Evolutionary conservation across 352 stramenopile genomes (phyloP).

Genomic region (Phytophthora hybrid): DNA sequence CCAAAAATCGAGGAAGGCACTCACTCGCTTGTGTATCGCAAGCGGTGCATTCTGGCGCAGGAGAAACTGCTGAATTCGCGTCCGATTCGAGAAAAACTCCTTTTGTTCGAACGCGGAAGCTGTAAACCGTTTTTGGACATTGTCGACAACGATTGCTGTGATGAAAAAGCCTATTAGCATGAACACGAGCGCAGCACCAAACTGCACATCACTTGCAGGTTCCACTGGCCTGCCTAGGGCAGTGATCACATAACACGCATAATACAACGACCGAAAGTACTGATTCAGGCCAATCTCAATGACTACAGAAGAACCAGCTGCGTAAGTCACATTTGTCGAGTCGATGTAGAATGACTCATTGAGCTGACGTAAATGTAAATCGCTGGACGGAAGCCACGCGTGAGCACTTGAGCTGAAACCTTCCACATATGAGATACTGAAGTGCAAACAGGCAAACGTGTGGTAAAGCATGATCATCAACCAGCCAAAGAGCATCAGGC

Average conservation of each 20-base stretch:
- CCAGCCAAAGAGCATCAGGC: conserved; percentile 56
- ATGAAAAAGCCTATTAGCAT: conserved; percentile 84
- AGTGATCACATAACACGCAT: conserved; percentile 65
- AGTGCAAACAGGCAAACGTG: conserved; percentile 65
- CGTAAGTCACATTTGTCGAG: conserved; percentile 29
- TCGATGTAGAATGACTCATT: conserved; percentile 51
- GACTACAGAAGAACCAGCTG: conserved; percentile 28
- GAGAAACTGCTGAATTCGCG: conserved; percentile 73
- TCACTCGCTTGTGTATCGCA: conserved; percentile 69
- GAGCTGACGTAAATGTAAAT: conserved; percentile 49
- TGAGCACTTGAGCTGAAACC: conserved; percentile 54
- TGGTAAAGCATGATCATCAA: conserved; percentile 69
- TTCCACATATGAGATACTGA: conserved; percentile 67
- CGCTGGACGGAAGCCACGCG: conserved; percentile 58
- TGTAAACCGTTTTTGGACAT: conserved; percentile 82
- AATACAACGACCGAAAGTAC: conserved; percentile 75
- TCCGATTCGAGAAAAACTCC: conserved; percentile 68
- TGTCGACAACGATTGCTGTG: conserved; percentile 75
- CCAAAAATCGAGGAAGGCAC: conserved; percentile 78
- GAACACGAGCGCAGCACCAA: conserved; percentile 58
- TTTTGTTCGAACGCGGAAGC: conserved; percentile 80
- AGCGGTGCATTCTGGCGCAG: conserved; percentile 67
- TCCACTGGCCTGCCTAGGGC: conserved; percentile 60
- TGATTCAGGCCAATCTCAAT: conserved; percentile 45
- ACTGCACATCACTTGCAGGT: conserved; percentile 60